These are phyloP conservation scores for Boletus rex-veris DNA, from an alignment of 768 basidiomycete species.

Conservation along the genomic window DNA sequence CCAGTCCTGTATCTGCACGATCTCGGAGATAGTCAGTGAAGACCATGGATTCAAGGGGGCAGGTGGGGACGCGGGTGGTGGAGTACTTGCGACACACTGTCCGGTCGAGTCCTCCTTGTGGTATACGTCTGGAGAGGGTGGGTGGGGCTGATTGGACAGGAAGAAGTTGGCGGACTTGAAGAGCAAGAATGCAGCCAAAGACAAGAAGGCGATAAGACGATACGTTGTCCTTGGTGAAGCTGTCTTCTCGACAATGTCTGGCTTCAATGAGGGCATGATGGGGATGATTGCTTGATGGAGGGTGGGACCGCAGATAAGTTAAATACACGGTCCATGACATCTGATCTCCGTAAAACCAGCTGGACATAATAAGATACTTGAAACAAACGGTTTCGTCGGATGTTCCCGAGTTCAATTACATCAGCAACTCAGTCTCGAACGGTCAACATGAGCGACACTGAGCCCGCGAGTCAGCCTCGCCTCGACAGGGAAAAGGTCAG, in stretches of 20 bases:
- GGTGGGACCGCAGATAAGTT: too few relatives aligned
- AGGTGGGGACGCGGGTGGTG: constrained; percentile 38
- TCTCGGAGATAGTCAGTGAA: constrained; percentile 45
- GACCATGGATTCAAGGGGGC: constrained; percentile 50
- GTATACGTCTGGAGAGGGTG: neutral
- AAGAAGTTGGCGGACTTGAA: constrained; percentile 2
- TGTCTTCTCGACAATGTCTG: neutral
- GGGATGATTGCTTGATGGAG: neutral
- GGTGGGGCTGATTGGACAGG: neutral
- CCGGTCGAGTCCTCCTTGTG: constrained; percentile 15
- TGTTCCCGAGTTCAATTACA: neutral
- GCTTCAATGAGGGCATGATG: constrained; percentile 20
- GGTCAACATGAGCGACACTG: constrained; percentile 33
- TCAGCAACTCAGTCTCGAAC: neutral
- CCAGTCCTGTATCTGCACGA: constrained; percentile 43
- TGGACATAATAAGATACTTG: too few relatives aligned
- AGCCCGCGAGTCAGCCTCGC: constrained; percentile 43
- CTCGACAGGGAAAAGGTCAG: constrained; percentile 59
- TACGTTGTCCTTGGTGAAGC: constrained; percentile 9
- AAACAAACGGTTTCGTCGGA: too few relatives aligned
- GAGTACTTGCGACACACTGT: constrained; percentile 34
- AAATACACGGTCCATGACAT: too few relatives aligned
- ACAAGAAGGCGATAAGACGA: constrained; percentile 14
- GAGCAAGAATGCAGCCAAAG: constrained; percentile 10
- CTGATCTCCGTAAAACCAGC: too few relatives aligned